Evolutionary conservation across 176 grass and related monocot species (phyloP).

Genomic region (Oryza glaberrima): DNA sequence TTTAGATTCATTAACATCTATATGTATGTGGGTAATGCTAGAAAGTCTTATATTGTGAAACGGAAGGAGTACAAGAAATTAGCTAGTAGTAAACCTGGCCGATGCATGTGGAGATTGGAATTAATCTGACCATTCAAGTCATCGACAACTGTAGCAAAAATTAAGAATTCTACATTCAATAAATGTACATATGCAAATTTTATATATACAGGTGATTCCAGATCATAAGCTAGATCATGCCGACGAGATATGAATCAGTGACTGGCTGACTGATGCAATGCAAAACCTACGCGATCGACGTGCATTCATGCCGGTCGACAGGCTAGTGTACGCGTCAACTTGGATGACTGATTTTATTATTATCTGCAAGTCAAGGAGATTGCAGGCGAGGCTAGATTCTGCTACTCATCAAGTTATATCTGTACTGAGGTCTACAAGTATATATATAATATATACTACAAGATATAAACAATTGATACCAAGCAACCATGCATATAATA

Average conservation of each 20-base stretch:
- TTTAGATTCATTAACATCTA: no score
- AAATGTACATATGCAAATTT: neutral
- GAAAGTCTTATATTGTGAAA: no score
- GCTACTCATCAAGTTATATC: neutral
- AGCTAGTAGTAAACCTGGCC: neutral
- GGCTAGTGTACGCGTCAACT: neutral
- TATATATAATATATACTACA: neutral
- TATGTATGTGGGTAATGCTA: no score
- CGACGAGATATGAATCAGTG: neutral
- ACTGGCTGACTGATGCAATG: neutral
- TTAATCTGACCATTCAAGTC: neutral
- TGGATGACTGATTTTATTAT: neutral
- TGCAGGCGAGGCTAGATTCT: neutral
- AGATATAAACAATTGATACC: neutral
- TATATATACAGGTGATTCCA: neutral
- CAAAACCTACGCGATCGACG: neutral
- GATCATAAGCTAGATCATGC: neutral
- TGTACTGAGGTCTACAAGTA: neutral
- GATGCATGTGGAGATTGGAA: neutral
- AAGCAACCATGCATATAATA: no score
- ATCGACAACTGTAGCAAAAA: neutral
- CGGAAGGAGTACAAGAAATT: neutral
- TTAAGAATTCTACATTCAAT: neutral
- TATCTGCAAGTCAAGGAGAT: neutral
- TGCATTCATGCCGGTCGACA: neutral